Evolutionary conservation across 352 stramenopile genomes (phyloP), one percentile per base, ranked within the genome.

Genomic region (Phytophthora podocarpi): DNA sequence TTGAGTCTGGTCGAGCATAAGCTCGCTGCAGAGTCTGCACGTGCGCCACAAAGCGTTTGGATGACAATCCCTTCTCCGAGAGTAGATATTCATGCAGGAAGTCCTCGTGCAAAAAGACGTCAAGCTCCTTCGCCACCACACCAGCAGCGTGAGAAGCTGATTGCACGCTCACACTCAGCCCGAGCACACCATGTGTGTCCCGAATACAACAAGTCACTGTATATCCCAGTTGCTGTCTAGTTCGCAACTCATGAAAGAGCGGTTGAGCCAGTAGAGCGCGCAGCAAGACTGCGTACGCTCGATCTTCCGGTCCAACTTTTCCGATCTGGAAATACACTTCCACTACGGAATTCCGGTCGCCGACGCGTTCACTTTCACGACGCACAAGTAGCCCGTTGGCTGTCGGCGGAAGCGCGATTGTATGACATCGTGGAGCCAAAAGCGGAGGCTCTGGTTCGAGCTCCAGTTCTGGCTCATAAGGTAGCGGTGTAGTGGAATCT

Each of bases 321-420:
- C 85, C 85, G 10, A 96, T 73, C 60, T 96, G 89, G 69, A 90
- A 95, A 53, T 96, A 95, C 26, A 91, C 70, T 30, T 93, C 85
- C 9, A 95, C 81, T 10, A 88, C 72, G 43, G 79, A 91, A 57
- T 96, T 96, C 15, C 68, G 82, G 36, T 96, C 86, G 16, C 77
- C 66, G 0, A 82, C 59, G 27, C 90, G 76, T 36, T 91, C 79
- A 50, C 82, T 93, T 31, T 76, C 56, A 24, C 79, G 80, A 15
- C 76, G 80, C 5, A 93, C 52, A 18, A 91, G 53, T 9, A 92
- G 40, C 0, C 81, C 81, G 40, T 88, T 89, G 7, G 60, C 49
- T 13, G 80, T 88, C n/a, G 67, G 24, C 0, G 80, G 84, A 3
- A 89, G 47, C 21, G 63, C 74, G 3, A 69, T 90, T 15, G 76